Evolutionary conservation across 1,284 basidiomycete species (phyloP).

Genomic region (Wolfiporia cocos): DNA sequence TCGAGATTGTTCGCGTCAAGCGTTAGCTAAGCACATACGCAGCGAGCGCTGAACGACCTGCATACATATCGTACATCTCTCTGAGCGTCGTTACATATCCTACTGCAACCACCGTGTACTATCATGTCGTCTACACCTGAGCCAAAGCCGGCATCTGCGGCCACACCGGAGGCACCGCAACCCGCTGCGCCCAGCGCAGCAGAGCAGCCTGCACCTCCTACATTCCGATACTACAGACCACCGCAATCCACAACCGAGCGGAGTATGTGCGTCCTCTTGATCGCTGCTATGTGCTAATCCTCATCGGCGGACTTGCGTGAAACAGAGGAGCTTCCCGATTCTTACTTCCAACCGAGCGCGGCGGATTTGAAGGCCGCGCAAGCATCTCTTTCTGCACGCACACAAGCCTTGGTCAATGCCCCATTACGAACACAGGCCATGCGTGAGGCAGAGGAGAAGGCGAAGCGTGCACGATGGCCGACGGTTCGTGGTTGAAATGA

Average conservation of each 20-base stretch:
- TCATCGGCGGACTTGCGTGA: no score
- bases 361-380: slow-evolving; percentile 73
- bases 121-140: neutral
- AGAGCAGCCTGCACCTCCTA: slow-evolving; percentile 2
- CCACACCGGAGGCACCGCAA: neutral
- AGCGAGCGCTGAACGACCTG: no score
- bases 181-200: neutral
- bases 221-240: slow-evolving; percentile 16
- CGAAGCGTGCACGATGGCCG: slow-evolving; percentile 64
- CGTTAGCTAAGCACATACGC: slow-evolving; percentile 8
- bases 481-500: slow-evolving; percentile 39
- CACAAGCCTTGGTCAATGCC: slow-evolving; percentile 66
- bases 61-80: no score
- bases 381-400: slow-evolving; percentile 51
- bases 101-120: neutral
- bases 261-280: slow-evolving; percentile 11
- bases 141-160: neutral
- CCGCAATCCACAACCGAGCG: slow-evolving; percentile 13
- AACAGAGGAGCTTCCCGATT: slow-evolving; percentile 50
- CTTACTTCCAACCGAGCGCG: slow-evolving; percentile 69
- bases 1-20: slow-evolving; percentile 4
- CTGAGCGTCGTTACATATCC: neutral
- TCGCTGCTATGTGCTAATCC: neutral
- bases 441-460: slow-evolving; percentile 60
- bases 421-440: slow-evolving; percentile 69